Evolutionary conservation across 495 filamentous ascomycete species (phyloP), one percentile per base, ranked within the genome.

Genomic region (Xylaria cubensis): DNA sequence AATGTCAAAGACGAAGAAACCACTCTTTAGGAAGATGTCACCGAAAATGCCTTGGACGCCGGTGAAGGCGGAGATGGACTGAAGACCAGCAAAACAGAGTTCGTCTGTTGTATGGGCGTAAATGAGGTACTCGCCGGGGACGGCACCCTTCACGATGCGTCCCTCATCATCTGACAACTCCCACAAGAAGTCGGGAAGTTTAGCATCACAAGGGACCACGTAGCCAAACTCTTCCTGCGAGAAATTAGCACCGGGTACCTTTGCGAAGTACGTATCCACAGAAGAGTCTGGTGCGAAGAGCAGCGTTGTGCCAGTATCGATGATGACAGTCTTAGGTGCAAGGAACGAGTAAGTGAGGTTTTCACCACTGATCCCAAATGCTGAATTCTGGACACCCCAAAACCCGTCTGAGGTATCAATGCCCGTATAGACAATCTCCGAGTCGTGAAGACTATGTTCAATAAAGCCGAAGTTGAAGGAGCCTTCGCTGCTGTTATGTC

Each of bases 381-480:
- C 88, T 12, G 84, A 81, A 62, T 88, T 90, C 78, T 84, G 76
- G 39, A 81, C 70, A 29, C 79, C 50, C 93, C 93, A 95, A 82
- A 89, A 92, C 12, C 87, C 87, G 41, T 90, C 80, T 39, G 85
- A 84, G 29, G 84, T 89, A 72, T 92, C 86, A 59, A 94, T 80
- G 29, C 86, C 81, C 3, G 88, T 88, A 78, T 92, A 94, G 69
- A 82, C 74, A 63, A 92, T 82, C 13, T 86, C 81, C 17, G 82
- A 79, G 8, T 77, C 82, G 62, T 91, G 81, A 0, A 86, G 80
- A 15, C 80, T 83, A 58, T 89, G 73, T 77, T 93, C 90, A 77
- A 94, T 89, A 75, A 84, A 91, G n/a, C 92, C 93, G 73, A 94
- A 94, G 39, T 90, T 92, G 81, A 92, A 94, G 78, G 90, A 90